Evolutionary conservation across 805 yeast genomes (phyloP), one percentile per base, ranked within the genome.

Genomic region (Torulaspora microellipsoides): DNA sequence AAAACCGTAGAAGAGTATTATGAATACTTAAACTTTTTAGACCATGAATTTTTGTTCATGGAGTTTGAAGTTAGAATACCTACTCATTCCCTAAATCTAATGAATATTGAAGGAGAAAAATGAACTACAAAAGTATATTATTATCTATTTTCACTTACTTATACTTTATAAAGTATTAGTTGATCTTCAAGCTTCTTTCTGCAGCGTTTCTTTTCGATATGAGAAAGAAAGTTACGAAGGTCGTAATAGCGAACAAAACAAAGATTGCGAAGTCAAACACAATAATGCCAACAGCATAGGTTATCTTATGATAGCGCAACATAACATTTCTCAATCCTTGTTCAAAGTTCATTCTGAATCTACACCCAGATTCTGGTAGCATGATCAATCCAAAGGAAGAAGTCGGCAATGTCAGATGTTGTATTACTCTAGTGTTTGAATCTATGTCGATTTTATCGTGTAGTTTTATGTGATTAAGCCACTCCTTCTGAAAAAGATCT

Each of bases 321-420:
- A 62, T 62, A 11, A 60, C 43, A 40, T 62, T 59, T 38, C 65
- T 50, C 38, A 60, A 33, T 11, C 60, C 65, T 38, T 60, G 62
- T 5, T 49, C 44, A 31, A 59, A 59, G 40, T 49, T 51, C 52
- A 58, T 53, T 36, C 59, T 51, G 13, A 58, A 51, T 10, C 38
- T 50, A 8, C 58, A 31, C 6, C 40, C 44, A 1, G 65, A 59
- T 4, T 51, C 49, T 7, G 59, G 52, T 3, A 40, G 46, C 11
- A 59, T 43, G 12, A 56, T 43, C n/a, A 58, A 17, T 10, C 29
- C 23, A 27, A 28, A 31, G 9, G 40, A 34, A 14, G 38, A 39
- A 10, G 46, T 41, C 31, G 30, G 38, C 27, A 12, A 31, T 12
- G 35, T 40, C 15, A 41, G 34, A 28, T 44, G 34, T 15, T 34